Evolutionary conservation across 306 rosid genomes (phyloP), one percentile per base, ranked within the genome.

Genomic region (Vigna trinervia): DNA sequence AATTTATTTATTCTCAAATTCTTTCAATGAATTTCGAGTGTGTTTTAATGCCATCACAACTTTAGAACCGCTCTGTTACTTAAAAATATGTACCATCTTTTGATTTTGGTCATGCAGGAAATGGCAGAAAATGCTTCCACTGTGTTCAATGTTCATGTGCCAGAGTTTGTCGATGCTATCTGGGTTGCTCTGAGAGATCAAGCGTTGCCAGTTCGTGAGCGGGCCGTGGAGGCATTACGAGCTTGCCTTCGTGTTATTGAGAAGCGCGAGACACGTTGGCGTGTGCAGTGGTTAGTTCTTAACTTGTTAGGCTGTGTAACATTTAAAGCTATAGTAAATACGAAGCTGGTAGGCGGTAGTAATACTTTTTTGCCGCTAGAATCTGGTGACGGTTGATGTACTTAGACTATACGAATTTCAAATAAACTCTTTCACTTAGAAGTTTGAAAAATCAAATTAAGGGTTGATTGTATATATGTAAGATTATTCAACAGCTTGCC

Each of bases 41-140:
- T 69, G 54, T n/a, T 61, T 84, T 39, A 22, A n/a, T 78, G 75
- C 45, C 71, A 58, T 46, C 50, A 30, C 52, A 66, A 47, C 26
- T 68, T 67, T 64, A 61, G 51, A 54, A 12, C 36, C 62, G 71
- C 19, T 26, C 32, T 26, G 19, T 66, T 72, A 6, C 72, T 20
- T 20, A n/a, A 60, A 38, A n/a, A 28, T 61, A 8, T 78, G 59
- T 41, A 5, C 59, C 36, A 5, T 78, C n/a, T 64, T 73, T 69
- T 70, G 43, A 26, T 81, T 80, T 69, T 85, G 77, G 41, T 53
- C 75, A 50, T 57, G 81, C 77, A 95, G 99, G 99, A 95, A 88
- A 95, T 95, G 99, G 99, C 99, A 20, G 99, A 95, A 87, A 90
- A 92, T 84, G 99, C 97, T 86, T 95, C 99, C 11, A 90, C 99